Conservation (phyloP, 352 stramenopile species). For the Pythium myriotylum region DNA sequence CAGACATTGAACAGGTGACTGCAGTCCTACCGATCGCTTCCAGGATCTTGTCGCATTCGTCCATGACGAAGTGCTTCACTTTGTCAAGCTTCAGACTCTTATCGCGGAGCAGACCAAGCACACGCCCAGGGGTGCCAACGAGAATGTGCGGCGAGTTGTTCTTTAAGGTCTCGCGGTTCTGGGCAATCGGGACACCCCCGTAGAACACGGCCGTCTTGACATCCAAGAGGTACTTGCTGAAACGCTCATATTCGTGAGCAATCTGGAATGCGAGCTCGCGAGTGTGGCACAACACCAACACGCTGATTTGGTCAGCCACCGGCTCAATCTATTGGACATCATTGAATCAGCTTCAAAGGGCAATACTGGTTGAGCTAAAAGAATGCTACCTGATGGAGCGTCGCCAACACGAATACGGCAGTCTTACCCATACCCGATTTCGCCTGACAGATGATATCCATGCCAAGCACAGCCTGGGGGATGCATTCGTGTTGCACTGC, state of each 20-base stretch:
- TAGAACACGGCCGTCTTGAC: constrained; percentile 98
- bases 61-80: constrained; percentile 99
- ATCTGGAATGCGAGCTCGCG: constrained; percentile 99
- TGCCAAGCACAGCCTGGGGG: constrained; percentile 98
- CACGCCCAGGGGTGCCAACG: constrained; percentile 98
- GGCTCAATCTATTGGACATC: constrained; percentile 69
- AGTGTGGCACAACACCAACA: constrained; percentile 99
- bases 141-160: constrained; percentile 96
- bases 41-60: constrained; percentile 99
- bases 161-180: constrained; percentile 97
- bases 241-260: constrained; percentile 99
- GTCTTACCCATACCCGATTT: constrained; percentile 99
- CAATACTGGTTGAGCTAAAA: too few species aligned
- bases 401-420: constrained; percentile 99
- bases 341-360: not conserved
- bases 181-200: constrained; percentile 93
- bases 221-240: constrained; percentile 98
- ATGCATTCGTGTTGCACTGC: constrained; percentile 99
- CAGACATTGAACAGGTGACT: too few species aligned
- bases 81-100: constrained; percentile 98
- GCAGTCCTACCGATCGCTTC: constrained; percentile 94
- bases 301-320: constrained; percentile 92
- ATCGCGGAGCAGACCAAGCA: constrained; percentile 88
- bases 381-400: constrained; percentile 96
- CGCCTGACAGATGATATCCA: constrained; percentile 99